Base-by-base conservation (phyloP, 139 green algal genomes). In the Closterium sp. region DNA sequence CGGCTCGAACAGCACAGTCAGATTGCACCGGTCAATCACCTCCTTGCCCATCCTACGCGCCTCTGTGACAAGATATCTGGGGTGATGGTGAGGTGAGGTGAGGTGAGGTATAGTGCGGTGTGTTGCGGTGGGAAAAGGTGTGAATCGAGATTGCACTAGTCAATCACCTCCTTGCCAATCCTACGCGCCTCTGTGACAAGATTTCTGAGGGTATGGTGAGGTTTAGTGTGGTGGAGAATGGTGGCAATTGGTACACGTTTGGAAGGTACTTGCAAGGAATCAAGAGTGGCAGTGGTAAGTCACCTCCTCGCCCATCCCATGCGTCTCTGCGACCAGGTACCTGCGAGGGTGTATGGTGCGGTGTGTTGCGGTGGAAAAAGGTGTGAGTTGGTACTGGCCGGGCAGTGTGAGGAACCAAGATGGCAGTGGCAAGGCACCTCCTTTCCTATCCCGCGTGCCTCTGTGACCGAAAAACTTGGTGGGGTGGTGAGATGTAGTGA, bases 221-320 rank as follows among this genome's bases (percentile, higher is more conserved):
- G 38, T 66, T 8, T 66, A 10, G 19, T 66, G 38, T 12, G 38
- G 38, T 66, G 25, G 76, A 87, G 85, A 33, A 12, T 66, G 4
- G 38, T 66, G 38, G 38, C 36, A 55, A 12, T 66, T 23, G 38
- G n/a, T n/a, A n/a, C n/a, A n/a, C n/a, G n/a, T n/a, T n/a, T n/a
- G n/a, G n/a, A n/a, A n/a, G n/a, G n/a, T n/a, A n/a, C n/a, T n/a
- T 16, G 38, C 0, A 6, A 10, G 19, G 38, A 23, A 10, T 6
- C 97, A 99, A 2, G 99, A 95, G 94, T 99, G 99, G 96, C 98
- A 99, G 76, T 97, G 96, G 95, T 99, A 97, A 55, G 99, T 98
- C 30, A 99, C 96, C 32, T 97, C 93, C n/a, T 97, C 31, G 0
- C 97, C 96, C n/a, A 97, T 88, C 19, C 81, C 69, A 6, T 94